phyloP scores from a whole-genome alignment of 768 basidiomycete genomes.

The Kwoniella dejecticola region DNA sequence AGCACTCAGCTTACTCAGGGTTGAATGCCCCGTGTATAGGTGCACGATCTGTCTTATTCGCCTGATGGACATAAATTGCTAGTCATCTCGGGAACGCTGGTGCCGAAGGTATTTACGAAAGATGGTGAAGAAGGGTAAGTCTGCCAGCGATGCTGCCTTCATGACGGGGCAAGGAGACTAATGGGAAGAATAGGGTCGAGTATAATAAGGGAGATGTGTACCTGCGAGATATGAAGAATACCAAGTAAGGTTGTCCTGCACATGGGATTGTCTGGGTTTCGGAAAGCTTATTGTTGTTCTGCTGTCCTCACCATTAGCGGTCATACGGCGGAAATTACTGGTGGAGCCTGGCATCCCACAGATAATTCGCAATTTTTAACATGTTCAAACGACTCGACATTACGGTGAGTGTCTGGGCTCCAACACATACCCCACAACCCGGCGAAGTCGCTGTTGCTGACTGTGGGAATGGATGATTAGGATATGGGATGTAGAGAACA shows the following conservation, averaged over 20 bases:
- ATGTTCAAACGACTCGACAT: constrained; percentile 90
- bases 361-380: constrained; percentile 84
- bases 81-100: constrained; percentile 81
- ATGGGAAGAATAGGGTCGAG: constrained; percentile 54
- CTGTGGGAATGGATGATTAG: constrained; percentile 56
- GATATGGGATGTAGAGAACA: constrained; percentile 92
- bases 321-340: constrained; percentile 86
- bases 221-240: constrained; percentile 97
- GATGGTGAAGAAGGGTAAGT: constrained; percentile 88
- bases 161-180: too few relatives aligned
- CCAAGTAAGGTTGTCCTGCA: constrained; percentile 66
- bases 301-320: constrained; percentile 66
- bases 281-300: not conserved
- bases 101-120: constrained; percentile 84
- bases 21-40: constrained; percentile 58
- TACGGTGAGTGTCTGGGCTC: constrained; percentile 73
- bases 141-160: too few relatives aligned
- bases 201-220: constrained; percentile 93
- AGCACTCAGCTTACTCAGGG: not conserved
- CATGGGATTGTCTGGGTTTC: not conserved
- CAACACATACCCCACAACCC: not conserved
- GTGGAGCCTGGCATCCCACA: constrained; percentile 91
- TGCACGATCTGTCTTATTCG: constrained; percentile 88
- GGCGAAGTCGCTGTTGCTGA: constrained; percentile 5
- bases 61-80: constrained; percentile 83